phyloP scores from a whole-genome alignment of 768 basidiomycete species.

The Boletus coccyginus region DNA sequence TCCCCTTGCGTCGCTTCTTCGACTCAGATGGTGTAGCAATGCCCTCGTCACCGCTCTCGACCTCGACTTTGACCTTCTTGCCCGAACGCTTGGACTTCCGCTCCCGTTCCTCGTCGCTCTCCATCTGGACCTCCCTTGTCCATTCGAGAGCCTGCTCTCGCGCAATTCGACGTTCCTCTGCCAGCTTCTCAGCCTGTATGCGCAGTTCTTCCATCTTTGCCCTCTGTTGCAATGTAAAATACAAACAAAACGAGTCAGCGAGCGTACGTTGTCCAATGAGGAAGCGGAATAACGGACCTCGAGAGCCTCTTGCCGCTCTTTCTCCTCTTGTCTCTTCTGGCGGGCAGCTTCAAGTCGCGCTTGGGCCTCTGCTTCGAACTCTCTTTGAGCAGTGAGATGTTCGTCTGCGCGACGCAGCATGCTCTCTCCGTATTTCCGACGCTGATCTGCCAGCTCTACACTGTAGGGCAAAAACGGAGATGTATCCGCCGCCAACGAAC shows the following conservation, averaged over 20 bases:
- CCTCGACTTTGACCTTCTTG: slow-evolving; percentile 51
- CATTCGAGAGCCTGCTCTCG: slow-evolving; percentile 79
- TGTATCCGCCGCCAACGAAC: slow-evolving; percentile 73
- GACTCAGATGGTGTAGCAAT: slow-evolving; percentile 38
- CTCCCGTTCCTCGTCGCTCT: slow-evolving; percentile 80
- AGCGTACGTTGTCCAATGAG: background rate
- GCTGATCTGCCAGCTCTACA: slow-evolving; percentile 83
- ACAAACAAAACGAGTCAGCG: background rate
- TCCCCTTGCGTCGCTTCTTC: slow-evolving; percentile 79
- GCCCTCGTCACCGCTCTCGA: slow-evolving; percentile 51
- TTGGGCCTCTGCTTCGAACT: slow-evolving; percentile 67
- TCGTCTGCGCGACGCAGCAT: slow-evolving; percentile 81
- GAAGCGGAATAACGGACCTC: slow-evolving; percentile 49
- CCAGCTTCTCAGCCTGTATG: slow-evolving; percentile 73
- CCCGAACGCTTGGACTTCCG: slow-evolving; percentile 53
- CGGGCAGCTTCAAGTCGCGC: slow-evolving; percentile 77
- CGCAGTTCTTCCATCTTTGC: slow-evolving; percentile 61
- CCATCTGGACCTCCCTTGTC: slow-evolving; percentile 63
- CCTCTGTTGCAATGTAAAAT: slow-evolving; percentile 38
- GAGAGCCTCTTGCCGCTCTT: slow-evolving; percentile 55
- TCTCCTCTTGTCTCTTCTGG: slow-evolving; percentile 77
- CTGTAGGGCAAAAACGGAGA: slow-evolving; percentile 75
- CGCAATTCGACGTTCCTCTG: slow-evolving; percentile 70
- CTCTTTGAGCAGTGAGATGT: slow-evolving; percentile 68
- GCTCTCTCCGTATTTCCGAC: slow-evolving; percentile 85